These are phyloP conservation scores for Tricholoma flavovirens DNA, from an alignment of 768 basidiomycete species.

Conservation along the genomic window DNA sequence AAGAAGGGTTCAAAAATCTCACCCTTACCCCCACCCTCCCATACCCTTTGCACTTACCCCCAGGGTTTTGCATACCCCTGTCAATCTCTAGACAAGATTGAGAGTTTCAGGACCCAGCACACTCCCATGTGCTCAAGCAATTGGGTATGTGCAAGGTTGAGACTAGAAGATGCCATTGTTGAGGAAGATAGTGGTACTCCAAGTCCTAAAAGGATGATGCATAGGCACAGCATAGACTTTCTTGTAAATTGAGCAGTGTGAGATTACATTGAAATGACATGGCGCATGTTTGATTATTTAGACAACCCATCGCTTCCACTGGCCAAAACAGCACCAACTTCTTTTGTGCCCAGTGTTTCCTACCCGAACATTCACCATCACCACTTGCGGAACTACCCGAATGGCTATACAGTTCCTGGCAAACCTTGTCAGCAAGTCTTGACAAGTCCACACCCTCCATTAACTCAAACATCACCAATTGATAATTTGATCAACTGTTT, in stretches of 20 bases:
- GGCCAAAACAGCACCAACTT: too few species aligned
- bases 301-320: too few species aligned
- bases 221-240: background rate
- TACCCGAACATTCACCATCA: too few species aligned
- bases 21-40: too few species aligned
- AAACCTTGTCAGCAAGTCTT: background rate
- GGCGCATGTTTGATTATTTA: too few species aligned
- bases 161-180: background rate
- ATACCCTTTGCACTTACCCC: too few species aligned
- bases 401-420: background rate
- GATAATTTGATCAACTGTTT: background rate
- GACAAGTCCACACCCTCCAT: background rate
- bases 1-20: too few species aligned
- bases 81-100: too few species aligned
- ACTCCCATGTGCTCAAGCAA: background rate
- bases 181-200: background rate
- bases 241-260: background rate
- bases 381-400: background rate
- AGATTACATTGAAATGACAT: background rate
- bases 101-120: background rate
- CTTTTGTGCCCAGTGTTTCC: too few species aligned
- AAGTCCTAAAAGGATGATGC: background rate
- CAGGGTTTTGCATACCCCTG: too few species aligned
- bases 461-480: background rate
- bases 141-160: background rate